Base-by-base conservation (phyloP, 257 asterid species). In the Echites panduratus region DNA sequence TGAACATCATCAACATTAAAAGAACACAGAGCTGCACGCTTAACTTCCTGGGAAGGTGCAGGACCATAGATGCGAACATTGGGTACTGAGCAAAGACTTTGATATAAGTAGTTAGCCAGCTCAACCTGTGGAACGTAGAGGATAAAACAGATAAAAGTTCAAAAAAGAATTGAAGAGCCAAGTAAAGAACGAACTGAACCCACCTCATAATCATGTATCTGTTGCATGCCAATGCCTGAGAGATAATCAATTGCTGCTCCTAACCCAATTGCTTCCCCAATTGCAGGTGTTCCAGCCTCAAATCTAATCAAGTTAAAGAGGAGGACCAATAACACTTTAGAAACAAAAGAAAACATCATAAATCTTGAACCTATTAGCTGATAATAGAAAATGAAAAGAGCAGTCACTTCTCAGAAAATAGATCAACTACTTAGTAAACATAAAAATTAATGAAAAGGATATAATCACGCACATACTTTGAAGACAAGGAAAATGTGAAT, bases 251-350 rank as follows among this genome's bases (percentile, higher is more conserved):
- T 85, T 52, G 98, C 88, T 43, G 95, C 98, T 70, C 98, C 98
- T 68, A 94, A 83, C 65, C 97, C 99, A 71, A 94, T 88, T 68
- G 93, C 96, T 87, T 89, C 96, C 32, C 90, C 98, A 75, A 91
- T 94, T 67, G 99, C 97, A 54, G 99, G 98, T 68, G 98, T 94
- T 40, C 98, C 99, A 57, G 97, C 98, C 82, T 91, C 99, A 90
- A 94, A 94, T 78, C 99, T 94, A 77, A 67, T 64, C 73, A 63
- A 68, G 43, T 73, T 48, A 0, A 58, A 72, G 29, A 27, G 6
- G 5, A 38, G 9, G 7, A 7, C 38, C 26, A 35, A 16, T 32
- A 14, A 35, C 26, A 32, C 4, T 62, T 26, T 7, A 54, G 66
- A 20, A 14, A 66, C 22, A 40, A 26, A 54, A 43, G 10, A 72